A percentile compares a stretch with the other conserved stretches of the same genome.
phyloP scores from a whole-genome alignment of 176 grass and related monocot genomes.

The Elaeis guineensis region DNA sequence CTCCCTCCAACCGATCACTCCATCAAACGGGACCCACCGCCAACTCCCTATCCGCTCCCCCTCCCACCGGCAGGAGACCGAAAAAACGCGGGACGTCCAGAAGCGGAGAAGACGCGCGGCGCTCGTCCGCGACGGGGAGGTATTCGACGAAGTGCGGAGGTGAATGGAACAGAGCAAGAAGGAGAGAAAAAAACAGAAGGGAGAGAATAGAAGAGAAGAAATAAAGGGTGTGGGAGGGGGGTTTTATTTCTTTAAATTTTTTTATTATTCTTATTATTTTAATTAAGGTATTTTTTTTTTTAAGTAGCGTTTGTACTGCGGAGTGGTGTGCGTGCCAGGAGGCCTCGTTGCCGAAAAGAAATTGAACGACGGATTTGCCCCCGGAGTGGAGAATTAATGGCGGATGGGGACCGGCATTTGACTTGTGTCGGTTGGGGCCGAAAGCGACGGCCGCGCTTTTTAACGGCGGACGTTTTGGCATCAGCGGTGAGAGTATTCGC shows the following conservation, averaged over 20 bases:
- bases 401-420: constrained; percentile 10
- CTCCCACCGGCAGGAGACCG: too few relatives aligned
- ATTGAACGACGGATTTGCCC: background rate
- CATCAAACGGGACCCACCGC: background rate
- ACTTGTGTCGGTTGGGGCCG: constrained; percentile 15
- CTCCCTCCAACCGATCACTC: constrained; percentile 8
- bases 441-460: constrained; percentile 6
- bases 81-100: too few relatives aligned
- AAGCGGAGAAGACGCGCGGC: too few relatives aligned
- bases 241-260: background rate
- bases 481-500: too few relatives aligned
- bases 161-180: background rate
- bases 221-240: too few relatives aligned
- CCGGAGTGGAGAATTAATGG: background rate
- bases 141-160: background rate
- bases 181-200: background rate
- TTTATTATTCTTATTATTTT: background rate
- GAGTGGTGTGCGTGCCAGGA: constrained; percentile 1
- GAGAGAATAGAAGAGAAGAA: background rate
- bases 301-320: background rate
- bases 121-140: background rate
- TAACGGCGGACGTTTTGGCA: background rate
- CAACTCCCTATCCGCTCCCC: too few relatives aligned
- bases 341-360: background rate
- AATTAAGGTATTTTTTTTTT: background rate